These are phyloP conservation scores for Zopfochytrium polystomum DNA, from an alignment of 371 early-diverging fungal genomes.

Conservation along the genomic window DNA sequence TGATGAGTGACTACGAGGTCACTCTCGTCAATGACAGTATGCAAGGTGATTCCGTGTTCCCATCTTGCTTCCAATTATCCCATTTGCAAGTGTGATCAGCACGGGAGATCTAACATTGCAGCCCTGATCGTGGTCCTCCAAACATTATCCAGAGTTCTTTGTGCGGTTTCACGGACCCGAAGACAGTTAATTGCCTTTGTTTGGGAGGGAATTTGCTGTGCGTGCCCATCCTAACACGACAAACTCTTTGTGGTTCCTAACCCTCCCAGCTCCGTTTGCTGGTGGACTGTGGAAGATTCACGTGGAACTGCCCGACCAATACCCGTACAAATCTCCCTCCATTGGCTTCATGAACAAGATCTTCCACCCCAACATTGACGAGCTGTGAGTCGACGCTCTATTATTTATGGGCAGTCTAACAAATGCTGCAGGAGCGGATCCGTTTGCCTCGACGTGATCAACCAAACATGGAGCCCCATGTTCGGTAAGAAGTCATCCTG, in stretches of 20 bases:
- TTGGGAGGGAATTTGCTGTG: not conserved
- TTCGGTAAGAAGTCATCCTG: slow-evolving; percentile 91
- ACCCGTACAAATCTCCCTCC: slow-evolving; percentile 98
- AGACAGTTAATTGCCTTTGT: slow-evolving; percentile 67
- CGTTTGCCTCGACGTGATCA: slow-evolving; percentile 99
- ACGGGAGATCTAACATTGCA: too few relatives aligned
- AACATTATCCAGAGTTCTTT: too few relatives aligned
- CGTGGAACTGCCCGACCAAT: slow-evolving; percentile 98
- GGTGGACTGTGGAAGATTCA: slow-evolving; percentile 97
- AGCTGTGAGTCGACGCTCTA: slow-evolving; percentile 65
- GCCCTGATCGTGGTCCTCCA: too few relatives aligned
- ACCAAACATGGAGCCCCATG: slow-evolving; percentile 99
- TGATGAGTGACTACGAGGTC: slow-evolving; percentile 98
- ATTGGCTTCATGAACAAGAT: slow-evolving; percentile 99
- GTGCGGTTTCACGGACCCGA: slow-evolving; percentile 90
- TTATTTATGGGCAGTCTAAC: slow-evolving; percentile 9
- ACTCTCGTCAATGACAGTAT: slow-evolving; percentile 97
- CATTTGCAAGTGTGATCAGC: too few relatives aligned
- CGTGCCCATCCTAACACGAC: not conserved
- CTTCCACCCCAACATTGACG: slow-evolving; percentile 99
- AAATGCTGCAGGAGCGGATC: slow-evolving; percentile 82
- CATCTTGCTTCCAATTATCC: too few relatives aligned
- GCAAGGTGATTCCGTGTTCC: too few relatives aligned
- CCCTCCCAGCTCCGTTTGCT: slow-evolving; percentile 77
- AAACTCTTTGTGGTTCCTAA: not conserved